phyloP scores from a whole-genome alignment of 768 basidiomycete genomes.

The Mrakia blollopis region DNA sequence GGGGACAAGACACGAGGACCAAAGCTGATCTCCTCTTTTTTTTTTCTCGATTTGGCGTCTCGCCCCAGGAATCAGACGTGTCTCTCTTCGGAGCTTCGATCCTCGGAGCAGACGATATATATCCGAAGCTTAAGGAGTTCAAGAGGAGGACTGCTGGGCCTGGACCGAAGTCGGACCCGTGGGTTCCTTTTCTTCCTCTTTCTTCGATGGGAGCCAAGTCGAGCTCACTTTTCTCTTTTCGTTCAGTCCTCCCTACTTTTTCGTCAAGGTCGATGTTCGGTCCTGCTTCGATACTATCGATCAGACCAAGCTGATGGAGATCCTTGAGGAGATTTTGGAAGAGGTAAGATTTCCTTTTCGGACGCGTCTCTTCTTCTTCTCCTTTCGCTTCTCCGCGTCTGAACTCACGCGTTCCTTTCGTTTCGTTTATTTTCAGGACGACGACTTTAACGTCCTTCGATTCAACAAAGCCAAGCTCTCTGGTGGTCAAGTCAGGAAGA shows the following conservation, averaged over 20 bases:
- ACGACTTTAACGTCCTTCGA: constrained; percentile 19
- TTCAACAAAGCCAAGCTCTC: constrained; percentile 26
- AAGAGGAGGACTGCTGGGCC: constrained; percentile 47
- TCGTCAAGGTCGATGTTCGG: constrained; percentile 93
- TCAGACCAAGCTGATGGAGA: constrained; percentile 73
- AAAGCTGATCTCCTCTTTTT: background rate
- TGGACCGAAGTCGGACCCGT: background rate
- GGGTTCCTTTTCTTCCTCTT: background rate
- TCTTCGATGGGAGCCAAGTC: background rate
- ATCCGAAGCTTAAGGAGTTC: constrained; percentile 64
- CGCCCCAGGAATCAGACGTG: constrained; percentile 56
- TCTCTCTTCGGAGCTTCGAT: constrained; percentile 73
- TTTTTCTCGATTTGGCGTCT: too few relatives aligned
- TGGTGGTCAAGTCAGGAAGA: constrained; percentile 17
- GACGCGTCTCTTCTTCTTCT: too few relatives aligned
- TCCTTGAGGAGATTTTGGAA: constrained; percentile 64
- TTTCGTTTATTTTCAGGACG: constrained; percentile 44
- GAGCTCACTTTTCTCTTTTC: background rate
- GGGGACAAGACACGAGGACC: background rate
- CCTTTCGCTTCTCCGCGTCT: too few relatives aligned
- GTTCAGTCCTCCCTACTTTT: constrained; percentile 76
- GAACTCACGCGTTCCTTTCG: background rate
- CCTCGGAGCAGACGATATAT: constrained; percentile 76
- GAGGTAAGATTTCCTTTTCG: constrained; percentile 43
- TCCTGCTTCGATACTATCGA: constrained; percentile 96